phyloP scores from a whole-genome alignment of 495 filamentous ascomycete species.

The Daldinia concentrica region DNA sequence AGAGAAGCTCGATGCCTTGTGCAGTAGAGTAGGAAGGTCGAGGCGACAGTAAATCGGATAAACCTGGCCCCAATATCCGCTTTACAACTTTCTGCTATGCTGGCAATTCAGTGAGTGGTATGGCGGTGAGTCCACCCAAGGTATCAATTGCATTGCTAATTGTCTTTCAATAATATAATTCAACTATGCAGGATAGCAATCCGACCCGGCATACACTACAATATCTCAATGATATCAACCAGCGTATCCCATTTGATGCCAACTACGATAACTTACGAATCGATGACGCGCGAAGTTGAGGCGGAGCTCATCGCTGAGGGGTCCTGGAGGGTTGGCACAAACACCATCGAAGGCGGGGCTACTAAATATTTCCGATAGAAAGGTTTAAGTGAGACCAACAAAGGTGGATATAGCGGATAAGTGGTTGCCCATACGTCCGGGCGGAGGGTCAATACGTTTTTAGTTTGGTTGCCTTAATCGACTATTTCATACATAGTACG shows the following conservation, averaged over 20 bases:
- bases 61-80: too few relatives aligned
- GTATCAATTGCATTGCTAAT: neutral
- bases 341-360: neutral
- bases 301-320: neutral
- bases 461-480: constrained; percentile 6
- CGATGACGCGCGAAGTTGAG: neutral
- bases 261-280: neutral
- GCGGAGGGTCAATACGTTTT: neutral
- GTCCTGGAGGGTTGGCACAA: neutral
- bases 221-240: neutral
- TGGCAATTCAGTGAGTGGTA: too few relatives aligned
- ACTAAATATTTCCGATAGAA: neutral
- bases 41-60: too few relatives aligned
- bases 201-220: neutral
- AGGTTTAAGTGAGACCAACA: neutral
- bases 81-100: too few relatives aligned
- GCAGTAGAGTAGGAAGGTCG: too few relatives aligned
- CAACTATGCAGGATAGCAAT: neutral
- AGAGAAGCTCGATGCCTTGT: too few relatives aligned
- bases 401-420: neutral
- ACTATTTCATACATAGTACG: too few relatives aligned
- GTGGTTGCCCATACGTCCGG: neutral
- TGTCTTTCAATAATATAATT: neutral
- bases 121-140: neutral
- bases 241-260: neutral